Base-by-base conservation (phyloP, 1,139 yeast genomes). In the Wickerhamiella pararugosa region DNA sequence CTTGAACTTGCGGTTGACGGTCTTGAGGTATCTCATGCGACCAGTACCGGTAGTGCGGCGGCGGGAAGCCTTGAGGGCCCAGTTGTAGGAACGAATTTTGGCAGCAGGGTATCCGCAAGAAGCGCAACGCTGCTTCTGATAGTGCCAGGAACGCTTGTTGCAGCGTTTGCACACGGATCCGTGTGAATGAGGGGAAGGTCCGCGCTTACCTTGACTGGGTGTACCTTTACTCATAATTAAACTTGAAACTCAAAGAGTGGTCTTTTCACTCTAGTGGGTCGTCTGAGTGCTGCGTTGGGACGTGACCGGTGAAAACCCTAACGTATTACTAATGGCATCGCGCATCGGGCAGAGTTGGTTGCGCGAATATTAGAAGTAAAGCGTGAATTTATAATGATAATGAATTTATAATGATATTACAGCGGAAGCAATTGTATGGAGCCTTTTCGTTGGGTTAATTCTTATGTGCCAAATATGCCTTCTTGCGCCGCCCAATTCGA, bases 1-100 rank as follows among this genome's bases (percentile, higher is more conserved):
- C 82, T 86, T 84, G 81, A 87, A 90, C 76, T 87, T 83, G 78
- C 96, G 84, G 61, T 92, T 71, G 62, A 90, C 94, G 72, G 78
- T 80, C 78, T 87, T 90, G 71, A 92, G 79, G 84, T 90, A 77
- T 70, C 90, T 75, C 94, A 86, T 86, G 76, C 99, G 93, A 71
- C 99, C 99, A 69, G 97, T 79, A 76, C 99, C 99, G 60, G 97
- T 87, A 62, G 99, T 90, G 73, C 83, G 81, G 83, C 99, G 86
- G 84, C 98, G 84, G 81, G 87, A 84, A 65, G 97, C 95, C 82
- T 90, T 90, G 58, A 73, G 71, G 67, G 92, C 95, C 99, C 99
- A 90, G 95, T 90, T 90, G 93, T 75, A 58, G 49, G 65, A 64
- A 81, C 98, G 86, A 73, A 82, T 69, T 78, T 92, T 92, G 64